Evolutionary conservation across 2,329 filamentous ascomycete species (phyloP).

Genomic region (Sporothrix sp.): DNA sequence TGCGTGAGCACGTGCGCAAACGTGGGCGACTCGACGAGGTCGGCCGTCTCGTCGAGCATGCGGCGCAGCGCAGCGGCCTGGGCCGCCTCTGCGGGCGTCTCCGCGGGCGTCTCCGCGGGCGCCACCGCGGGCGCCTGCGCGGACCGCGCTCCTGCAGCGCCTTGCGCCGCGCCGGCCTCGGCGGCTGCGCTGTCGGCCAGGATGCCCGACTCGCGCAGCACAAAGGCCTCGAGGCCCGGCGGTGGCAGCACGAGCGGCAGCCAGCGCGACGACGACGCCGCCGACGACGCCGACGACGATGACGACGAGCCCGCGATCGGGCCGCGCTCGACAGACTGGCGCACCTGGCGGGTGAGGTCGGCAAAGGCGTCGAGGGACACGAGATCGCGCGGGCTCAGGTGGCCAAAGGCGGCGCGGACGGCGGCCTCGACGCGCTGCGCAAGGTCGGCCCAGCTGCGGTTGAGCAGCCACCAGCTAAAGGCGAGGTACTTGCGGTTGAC

Average conservation of each 20-base stretch:
- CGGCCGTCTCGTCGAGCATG: slow-evolving; percentile 88
- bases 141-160: no score
- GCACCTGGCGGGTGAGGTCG: slow-evolving; percentile 70
- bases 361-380: slow-evolving; percentile 72
- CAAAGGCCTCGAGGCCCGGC: slow-evolving; percentile 65
- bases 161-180: no score
- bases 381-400: slow-evolving; percentile 78
- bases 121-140: no score
- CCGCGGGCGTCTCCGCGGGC: no score
- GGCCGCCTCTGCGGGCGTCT: slow-evolving; percentile 28
- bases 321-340: slow-evolving; percentile 64
- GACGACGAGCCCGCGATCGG: slow-evolving; percentile 17
- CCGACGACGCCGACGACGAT: no score
- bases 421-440: slow-evolving; percentile 74
- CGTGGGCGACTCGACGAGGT: slow-evolving; percentile 86
- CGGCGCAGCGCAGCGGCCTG: slow-evolving; percentile 56
- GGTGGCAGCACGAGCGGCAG: slow-evolving; percentile 75
- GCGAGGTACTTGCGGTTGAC: slow-evolving; percentile 91
- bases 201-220: slow-evolving; percentile 80
- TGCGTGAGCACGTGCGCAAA: slow-evolving; percentile 80
- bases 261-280: slow-evolving; percentile 45
- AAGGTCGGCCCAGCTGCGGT: slow-evolving; percentile 77
- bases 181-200: slow-evolving; percentile 40
- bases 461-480: slow-evolving; percentile 96
- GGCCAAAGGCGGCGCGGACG: slow-evolving; percentile 83